These are phyloP conservation scores for Torulaspora gathmanii DNA, from an alignment of 805 yeast species.

Conservation along the genomic window DNA sequence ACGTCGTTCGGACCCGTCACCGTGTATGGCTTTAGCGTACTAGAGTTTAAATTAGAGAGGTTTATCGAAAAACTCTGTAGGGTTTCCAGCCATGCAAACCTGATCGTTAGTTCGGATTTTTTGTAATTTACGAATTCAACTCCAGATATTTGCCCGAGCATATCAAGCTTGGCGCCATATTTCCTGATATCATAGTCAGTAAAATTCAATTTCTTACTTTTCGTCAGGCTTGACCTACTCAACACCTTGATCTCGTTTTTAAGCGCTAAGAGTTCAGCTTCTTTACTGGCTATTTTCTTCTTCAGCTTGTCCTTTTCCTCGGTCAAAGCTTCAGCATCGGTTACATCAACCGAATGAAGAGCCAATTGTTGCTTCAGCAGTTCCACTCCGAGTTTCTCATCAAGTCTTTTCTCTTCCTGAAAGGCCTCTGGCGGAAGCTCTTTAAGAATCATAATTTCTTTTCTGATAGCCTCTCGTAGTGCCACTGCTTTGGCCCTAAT, in stretches of 20 bases:
- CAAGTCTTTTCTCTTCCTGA: slow-evolving; percentile 12
- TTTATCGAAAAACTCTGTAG: slow-evolving; percentile 2
- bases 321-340: slow-evolving; percentile 7
- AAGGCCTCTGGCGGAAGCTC: slow-evolving; percentile 12
- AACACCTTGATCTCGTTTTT: slow-evolving; percentile 12
- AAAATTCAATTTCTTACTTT: slow-evolving; percentile 4
- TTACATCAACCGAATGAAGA: slow-evolving; percentile 10
- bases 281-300: slow-evolving; percentile 2
- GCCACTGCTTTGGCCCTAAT: slow-evolving; percentile 13
- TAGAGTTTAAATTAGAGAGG: slow-evolving; percentile 1
- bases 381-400: slow-evolving; percentile 18
- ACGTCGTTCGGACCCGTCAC: background rate
- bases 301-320: slow-evolving; percentile 4
- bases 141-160: slow-evolving; percentile 18
- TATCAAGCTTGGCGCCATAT: slow-evolving; percentile 10
- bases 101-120: slow-evolving; percentile 10
- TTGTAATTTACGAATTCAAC: slow-evolving; percentile 12
- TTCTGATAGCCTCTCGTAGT: slow-evolving; percentile 17
- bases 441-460: slow-evolving; percentile 23
- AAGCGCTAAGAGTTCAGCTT: slow-evolving; percentile 3
- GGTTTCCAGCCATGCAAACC: slow-evolving; percentile 1
- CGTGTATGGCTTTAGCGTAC: background rate
- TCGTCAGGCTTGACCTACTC: slow-evolving; percentile 1
- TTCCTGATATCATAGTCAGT: slow-evolving; percentile 13
- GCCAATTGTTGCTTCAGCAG: slow-evolving; percentile 17